Conservation (phyloP, 352 stramenopile species). For the Stramenopiles sp. region DNA sequence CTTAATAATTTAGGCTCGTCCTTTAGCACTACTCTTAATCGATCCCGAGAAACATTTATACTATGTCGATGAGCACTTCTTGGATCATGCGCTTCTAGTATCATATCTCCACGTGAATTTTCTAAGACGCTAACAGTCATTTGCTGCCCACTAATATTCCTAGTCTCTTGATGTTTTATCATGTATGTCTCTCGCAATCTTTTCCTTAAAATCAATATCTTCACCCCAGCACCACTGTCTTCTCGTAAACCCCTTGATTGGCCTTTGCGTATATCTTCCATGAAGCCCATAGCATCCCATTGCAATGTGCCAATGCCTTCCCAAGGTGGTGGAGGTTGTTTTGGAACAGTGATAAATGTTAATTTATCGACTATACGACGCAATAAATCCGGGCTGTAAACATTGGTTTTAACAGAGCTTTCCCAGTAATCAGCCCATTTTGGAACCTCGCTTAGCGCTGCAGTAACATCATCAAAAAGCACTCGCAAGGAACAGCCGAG, state of each 20-base stretch:
- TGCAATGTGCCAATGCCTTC: neutral
- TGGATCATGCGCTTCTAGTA: neutral
- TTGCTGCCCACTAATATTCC: neutral
- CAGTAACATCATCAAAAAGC: neutral
- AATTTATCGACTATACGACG: neutral
- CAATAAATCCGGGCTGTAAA: neutral
- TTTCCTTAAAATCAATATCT: neutral
- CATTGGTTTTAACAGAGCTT: neutral
- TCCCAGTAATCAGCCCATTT: neutral
- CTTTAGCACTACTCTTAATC: neutral
- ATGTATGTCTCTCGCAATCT: neutral
- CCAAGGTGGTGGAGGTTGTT: neutral
- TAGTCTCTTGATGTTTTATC: neutral
- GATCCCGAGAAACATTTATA: neutral
- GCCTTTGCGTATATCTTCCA: neutral
- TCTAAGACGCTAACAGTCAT: neutral
- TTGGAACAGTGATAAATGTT: neutral
- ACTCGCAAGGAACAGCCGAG: neutral
- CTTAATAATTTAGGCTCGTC: neutral
- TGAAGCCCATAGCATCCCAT: neutral
- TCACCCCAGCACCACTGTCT: neutral
- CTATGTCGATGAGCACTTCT: neutral
- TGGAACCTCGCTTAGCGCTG: neutral
- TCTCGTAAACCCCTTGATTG: neutral
- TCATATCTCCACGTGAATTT: neutral